These are phyloP conservation scores for Penicillium sp. DNA, from an alignment of 2,329 filamentous ascomycete genomes.

Conservation along the genomic window DNA sequence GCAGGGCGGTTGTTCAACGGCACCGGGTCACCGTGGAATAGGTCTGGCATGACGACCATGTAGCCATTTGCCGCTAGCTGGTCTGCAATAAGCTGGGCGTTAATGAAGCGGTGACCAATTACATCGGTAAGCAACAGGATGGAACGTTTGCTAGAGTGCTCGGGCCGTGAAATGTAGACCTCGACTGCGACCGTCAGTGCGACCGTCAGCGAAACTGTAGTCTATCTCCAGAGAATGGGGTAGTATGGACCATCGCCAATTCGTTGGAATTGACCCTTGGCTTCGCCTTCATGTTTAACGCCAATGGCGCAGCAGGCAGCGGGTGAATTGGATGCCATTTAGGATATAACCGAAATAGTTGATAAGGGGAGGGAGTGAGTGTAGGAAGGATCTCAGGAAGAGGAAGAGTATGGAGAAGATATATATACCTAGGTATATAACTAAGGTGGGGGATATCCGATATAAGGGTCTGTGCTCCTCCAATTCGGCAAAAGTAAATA, in stretches of 20 bases:
- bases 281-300: conserved; percentile 18
- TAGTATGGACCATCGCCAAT: conserved; percentile 14
- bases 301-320: conserved; percentile 16
- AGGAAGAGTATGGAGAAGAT: not conserved
- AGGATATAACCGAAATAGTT: not conserved
- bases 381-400: too few species aligned
- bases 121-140: conserved; percentile 20
- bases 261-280: conserved; percentile 14
- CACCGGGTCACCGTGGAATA: conserved; percentile 20
- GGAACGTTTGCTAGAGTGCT: conserved; percentile 10
- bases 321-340: conserved; percentile 19
- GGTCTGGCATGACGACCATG: conserved; percentile 21
- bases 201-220: not conserved
- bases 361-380: not conserved
- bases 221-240: not conserved
- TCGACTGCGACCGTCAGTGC: conserved; percentile 15
- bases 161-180: conserved; percentile 12
- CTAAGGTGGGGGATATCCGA: not conserved
- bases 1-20: conserved; percentile 16
- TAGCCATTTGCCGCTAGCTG: conserved; percentile 21
- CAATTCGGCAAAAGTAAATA: not conserved
- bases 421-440: not conserved
- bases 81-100: conserved; percentile 21
- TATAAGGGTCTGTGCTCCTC: too few species aligned
- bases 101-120: conserved; percentile 21